Evolutionary conservation across 2,329 filamentous ascomycete species (phyloP).

Genomic region (Coniosporium tulheliwenetii): DNA sequence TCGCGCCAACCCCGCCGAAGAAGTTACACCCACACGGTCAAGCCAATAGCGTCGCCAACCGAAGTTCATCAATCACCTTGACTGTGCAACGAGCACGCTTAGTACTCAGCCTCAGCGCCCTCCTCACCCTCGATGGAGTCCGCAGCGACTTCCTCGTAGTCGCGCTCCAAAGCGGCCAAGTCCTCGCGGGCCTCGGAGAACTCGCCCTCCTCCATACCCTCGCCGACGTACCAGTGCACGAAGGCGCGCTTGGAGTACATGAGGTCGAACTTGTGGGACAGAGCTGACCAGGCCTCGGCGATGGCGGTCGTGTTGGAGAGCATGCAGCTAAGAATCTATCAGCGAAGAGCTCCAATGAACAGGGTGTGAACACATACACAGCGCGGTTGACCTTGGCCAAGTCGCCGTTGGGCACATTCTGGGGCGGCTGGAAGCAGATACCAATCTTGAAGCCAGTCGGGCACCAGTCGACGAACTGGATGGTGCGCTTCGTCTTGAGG

Average conservation of each 20-base stretch:
- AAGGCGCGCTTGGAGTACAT: conserved; percentile 99
- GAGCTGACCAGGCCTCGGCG: conserved; percentile 90
- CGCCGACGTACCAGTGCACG: conserved; percentile 99
- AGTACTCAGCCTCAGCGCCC: conserved; percentile 81
- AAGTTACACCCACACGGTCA: too few relatives aligned
- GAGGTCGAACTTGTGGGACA: conserved; percentile 97
- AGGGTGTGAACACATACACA: conserved; percentile 50
- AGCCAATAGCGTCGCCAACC: too few relatives aligned
- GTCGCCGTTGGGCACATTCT: conserved; percentile 92
- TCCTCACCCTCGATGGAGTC: conserved; percentile 85
- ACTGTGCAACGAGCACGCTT: conserved; percentile 17
- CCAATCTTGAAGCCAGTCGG: conserved; percentile 99
- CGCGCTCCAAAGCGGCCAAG: conserved; percentile 89
- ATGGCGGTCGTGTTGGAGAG: conserved; percentile 98
- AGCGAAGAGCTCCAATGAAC: background rate
- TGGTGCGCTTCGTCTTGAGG: conserved; percentile 98
- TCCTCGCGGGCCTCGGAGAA: conserved; percentile 99
- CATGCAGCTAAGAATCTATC: conserved; percentile 58
- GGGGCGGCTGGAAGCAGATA: conserved; percentile 98
- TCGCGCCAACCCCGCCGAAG: too few relatives aligned
- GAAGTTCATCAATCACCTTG: too few relatives aligned
- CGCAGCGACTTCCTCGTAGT: conserved; percentile 96
- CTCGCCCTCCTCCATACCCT: conserved; percentile 99
- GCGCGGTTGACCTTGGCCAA: conserved; percentile 96
- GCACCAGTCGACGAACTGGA: conserved; percentile 99